Evolutionary conservation across 495 filamentous ascomycete species (phyloP).

Genomic region (Aspergillus nidulans): DNA sequence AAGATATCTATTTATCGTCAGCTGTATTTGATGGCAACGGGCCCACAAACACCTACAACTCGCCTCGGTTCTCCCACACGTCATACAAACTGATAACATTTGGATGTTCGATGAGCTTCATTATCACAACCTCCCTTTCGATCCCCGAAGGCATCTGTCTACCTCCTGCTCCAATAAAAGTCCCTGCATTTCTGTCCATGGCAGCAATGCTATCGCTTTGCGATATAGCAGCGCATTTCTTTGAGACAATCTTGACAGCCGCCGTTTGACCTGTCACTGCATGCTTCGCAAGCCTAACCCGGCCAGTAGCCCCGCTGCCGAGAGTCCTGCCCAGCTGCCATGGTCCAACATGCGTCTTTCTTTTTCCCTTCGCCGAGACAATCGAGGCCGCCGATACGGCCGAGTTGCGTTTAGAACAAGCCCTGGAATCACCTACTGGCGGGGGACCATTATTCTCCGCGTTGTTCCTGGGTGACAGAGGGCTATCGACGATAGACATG

Average conservation of each 20-base stretch:
- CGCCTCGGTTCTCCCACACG: constrained; percentile 91
- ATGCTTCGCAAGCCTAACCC: constrained; percentile 80
- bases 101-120: constrained; percentile 91
- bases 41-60: constrained; percentile 62
- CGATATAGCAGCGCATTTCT: constrained; percentile 62
- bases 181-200: constrained; percentile 55
- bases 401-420: constrained; percentile 62
- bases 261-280: constrained; percentile 66
- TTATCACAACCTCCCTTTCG: constrained; percentile 89
- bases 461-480: constrained; percentile 28
- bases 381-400: constrained; percentile 67
- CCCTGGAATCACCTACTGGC: constrained; percentile 46
- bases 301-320: constrained; percentile 77
- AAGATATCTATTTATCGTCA: constrained; percentile 63
- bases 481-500: constrained; percentile 36
- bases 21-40: background rate
- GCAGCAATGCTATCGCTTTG: constrained; percentile 73
- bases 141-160: constrained; percentile 77
- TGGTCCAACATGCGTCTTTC: constrained; percentile 79
- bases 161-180: constrained; percentile 36
- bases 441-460: constrained; percentile 53
- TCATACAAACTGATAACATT: constrained; percentile 90
- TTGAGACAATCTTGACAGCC: constrained; percentile 91
- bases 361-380: constrained; percentile 52
- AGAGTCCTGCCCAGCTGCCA: constrained; percentile 87